These are phyloP conservation scores for Gymnopus androsaceus DNA, from an alignment of 1,284 basidiomycete genomes.

Conservation along the genomic window DNA sequence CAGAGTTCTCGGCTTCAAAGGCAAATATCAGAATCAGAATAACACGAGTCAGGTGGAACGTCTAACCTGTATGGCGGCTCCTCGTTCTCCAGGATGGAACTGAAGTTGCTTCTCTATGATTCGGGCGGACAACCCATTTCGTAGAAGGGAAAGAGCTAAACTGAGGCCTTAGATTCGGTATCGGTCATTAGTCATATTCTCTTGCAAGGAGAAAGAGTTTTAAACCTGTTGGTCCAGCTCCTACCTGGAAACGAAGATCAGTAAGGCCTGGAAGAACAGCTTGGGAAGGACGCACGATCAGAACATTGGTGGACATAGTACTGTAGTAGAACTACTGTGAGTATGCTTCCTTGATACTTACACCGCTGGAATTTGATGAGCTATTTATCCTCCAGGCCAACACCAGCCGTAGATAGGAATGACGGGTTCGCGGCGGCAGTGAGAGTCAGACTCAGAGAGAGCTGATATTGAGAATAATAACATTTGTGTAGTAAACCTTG, in stretches of 20 bases:
- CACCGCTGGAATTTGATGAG: too few relatives aligned
- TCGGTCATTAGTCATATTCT: conserved; percentile 38
- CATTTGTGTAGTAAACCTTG: too few relatives aligned
- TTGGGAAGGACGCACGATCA: too few relatives aligned
- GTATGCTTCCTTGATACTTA: too few relatives aligned
- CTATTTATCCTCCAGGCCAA: too few relatives aligned
- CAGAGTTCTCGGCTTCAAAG: conserved; percentile 17
- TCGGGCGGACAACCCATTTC: conserved; percentile 20
- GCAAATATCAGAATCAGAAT: neutral
- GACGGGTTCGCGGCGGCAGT: too few relatives aligned
- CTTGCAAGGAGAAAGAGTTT: conserved; percentile 36
- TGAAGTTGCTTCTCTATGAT: conserved; percentile 19
- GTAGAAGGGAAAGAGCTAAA: conserved; percentile 19
- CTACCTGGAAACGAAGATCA: conserved; percentile 22
- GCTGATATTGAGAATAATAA: too few relatives aligned
- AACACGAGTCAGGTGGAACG: neutral
- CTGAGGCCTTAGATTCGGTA: conserved; percentile 27
- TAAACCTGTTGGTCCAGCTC: conserved; percentile 43
- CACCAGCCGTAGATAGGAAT: too few relatives aligned
- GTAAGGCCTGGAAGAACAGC: neutral
- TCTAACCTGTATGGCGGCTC: conserved; percentile 15
- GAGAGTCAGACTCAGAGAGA: too few relatives aligned
- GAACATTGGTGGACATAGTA: conserved; percentile 28
- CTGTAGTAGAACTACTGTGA: too few relatives aligned
- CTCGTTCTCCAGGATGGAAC: conserved; percentile 19